Conservation (phyloP, 108 stramenopile species). For the Pseudonitzschia multistriata region DNA sequence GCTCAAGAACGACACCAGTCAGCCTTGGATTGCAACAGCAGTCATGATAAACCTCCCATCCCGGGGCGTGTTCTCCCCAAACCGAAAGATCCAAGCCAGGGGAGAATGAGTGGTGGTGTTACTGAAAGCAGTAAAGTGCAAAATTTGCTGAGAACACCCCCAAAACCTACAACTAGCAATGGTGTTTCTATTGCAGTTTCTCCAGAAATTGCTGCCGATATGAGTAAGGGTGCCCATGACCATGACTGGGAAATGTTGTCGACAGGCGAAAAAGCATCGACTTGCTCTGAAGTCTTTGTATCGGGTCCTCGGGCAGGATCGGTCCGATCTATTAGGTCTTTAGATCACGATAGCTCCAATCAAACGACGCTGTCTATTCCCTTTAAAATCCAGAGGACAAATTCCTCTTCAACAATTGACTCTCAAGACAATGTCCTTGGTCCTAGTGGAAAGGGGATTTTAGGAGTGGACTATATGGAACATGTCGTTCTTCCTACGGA, state of each 20-base stretch:
- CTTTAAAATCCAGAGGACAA: constrained; percentile 46
- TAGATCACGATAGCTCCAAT: constrained; percentile 35
- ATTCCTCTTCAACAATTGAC: constrained; percentile 43
- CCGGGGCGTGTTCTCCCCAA: not conserved
- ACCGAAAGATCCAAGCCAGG: not conserved
- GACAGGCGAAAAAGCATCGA: constrained; percentile 25
- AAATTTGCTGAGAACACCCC: not conserved
- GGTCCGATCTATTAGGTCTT: constrained; percentile 35
- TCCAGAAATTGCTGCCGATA: not conserved
- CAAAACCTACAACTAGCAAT: not conserved
- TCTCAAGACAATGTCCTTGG: constrained; percentile 46
- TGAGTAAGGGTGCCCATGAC: constrained; percentile 23
- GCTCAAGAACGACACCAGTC: not conserved
- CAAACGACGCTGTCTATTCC: constrained; percentile 34
- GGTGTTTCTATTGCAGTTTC: constrained; percentile 1
- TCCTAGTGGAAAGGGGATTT: constrained; percentile 47
- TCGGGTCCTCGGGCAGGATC: constrained; percentile 31
- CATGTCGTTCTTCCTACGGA: constrained; percentile 84
- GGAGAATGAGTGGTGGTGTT: not conserved
- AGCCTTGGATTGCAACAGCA: not conserved
- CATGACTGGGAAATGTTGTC: constrained; percentile 45
- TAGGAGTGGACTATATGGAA: constrained; percentile 72
- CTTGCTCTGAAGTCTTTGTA: constrained; percentile 24
- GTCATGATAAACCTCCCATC: not conserved
- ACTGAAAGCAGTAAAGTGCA: constrained; percentile 19